Conservation (phyloP, 495 filamentous ascomycete species). For the Lineolata rhizophorae region DNA sequence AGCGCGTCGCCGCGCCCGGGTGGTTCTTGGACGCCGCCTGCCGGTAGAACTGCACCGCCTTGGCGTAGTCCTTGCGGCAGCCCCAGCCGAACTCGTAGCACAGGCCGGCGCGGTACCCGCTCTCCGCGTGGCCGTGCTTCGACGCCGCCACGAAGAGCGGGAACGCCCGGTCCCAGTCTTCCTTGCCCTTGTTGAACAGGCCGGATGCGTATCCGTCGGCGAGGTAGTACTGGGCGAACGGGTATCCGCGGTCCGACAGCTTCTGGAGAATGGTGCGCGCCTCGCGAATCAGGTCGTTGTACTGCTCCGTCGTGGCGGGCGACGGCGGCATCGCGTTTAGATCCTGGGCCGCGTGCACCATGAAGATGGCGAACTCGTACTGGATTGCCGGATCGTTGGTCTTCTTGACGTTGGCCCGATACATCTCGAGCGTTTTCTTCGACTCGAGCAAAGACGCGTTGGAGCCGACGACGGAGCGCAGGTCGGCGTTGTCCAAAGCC, state of each 20-base stretch:
- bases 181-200: conserved; percentile 77
- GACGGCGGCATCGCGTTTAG: conserved; percentile 18
- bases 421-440: conserved; percentile 90
- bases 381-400: conserved; percentile 70
- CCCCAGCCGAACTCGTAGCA: conserved; percentile 99
- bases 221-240: conserved; percentile 94
- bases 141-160: conserved; percentile 78
- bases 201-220: conserved; percentile 87
- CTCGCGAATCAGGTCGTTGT: conserved; percentile 58
- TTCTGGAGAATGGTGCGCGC: conserved; percentile 73
- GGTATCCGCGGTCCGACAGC: conserved; percentile 67
- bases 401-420: conserved; percentile 88
- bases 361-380: conserved; percentile 88
- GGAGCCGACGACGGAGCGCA: conserved; percentile 58
- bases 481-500: conserved; percentile 54
- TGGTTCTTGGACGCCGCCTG: conserved; percentile 82
- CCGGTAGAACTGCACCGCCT: conserved; percentile 85
- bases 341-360: conserved; percentile 70
- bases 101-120: conserved; percentile 76
- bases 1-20: conserved; percentile 78
- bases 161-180: conserved; percentile 78
- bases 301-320: conserved; percentile 9
- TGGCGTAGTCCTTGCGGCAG: conserved; percentile 62
- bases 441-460: conserved; percentile 79
- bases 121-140: conserved; percentile 95